Percentiles rank a stretch among this genome's conserved stretches.
These are phyloP conservation scores for Monilinia aucupariae DNA, from an alignment of 2,329 filamentous ascomycete genomes.

Conservation along the genomic window DNA sequence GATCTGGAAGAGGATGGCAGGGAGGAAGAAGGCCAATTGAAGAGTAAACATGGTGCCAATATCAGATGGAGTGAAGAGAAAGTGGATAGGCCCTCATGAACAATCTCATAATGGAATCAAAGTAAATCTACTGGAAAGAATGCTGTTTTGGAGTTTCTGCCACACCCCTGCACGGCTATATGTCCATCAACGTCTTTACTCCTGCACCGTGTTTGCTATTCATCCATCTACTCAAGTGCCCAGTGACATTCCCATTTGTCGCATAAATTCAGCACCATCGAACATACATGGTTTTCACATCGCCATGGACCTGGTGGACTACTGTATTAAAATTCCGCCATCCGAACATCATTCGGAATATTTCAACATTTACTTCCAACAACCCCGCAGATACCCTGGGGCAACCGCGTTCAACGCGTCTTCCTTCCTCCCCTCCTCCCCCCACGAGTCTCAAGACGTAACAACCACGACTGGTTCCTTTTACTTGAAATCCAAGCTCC, in stretches of 20 bases:
- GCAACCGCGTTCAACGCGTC: constrained; percentile 5
- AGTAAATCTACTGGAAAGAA: neutral
- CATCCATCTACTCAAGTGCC: neutral
- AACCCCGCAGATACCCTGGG: neutral
- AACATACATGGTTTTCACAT: neutral
- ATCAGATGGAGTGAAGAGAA: constrained; percentile 39
- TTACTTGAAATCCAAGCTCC: neutral
- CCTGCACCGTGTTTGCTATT: neutral
- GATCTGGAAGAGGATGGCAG: constrained; percentile 30
- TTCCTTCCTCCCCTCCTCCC: neutral
- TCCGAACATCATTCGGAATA: neutral
- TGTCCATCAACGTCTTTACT: neutral
- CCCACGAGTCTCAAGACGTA: neutral
- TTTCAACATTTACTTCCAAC: neutral
- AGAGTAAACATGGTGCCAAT: constrained; percentile 41
- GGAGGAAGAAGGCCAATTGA: constrained; percentile 37
- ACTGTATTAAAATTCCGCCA: neutral
- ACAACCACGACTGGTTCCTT: neutral
- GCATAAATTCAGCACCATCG: neutral
- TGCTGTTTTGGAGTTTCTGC: neutral
- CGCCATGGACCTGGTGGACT: neutral
- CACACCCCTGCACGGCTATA: too few species aligned
- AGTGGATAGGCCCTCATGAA: neutral
- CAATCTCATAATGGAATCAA: neutral
- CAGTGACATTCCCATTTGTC: neutral